Evolutionary conservation across 768 basidiomycete species (phyloP), one percentile per base, ranked within the genome.

Genomic region (Leccinum rimulosum): DNA sequence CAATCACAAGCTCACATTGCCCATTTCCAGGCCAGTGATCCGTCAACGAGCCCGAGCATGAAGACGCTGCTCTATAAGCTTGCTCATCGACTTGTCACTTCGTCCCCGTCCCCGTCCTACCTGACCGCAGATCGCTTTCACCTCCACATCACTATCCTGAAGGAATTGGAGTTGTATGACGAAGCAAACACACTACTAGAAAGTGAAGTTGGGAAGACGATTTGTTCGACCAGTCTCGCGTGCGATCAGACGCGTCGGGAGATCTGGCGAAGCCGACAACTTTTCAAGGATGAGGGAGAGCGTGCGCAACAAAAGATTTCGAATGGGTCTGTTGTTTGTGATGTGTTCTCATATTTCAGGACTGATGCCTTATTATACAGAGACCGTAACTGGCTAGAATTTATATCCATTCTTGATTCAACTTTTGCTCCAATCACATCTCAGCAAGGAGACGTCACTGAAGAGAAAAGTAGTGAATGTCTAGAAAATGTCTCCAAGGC

Each of bases 331-430:
- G 83, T 70, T 31, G 8, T n/a, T 50, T 48, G 31, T 22, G 49
- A 60, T 56, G 54, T 54, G 62, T 14, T 61, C 55, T 59, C 35
- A 45, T 38, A 17, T 36, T 66, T 38, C 14, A 57, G 17, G 48
- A 12, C 50, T 58, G 48, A 86, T 31, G 1, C 22, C 61, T 48
- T 31, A 10, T 66, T n/a, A 11, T 45, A n/a, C 55, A 83, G 91
- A 38, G 89, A 93, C 66, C 87, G 90, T 38, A 93, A 93, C 66
- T 94, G 93, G 92, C 77, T 91, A 6, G 91, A 92, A 66, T 92
- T 93, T 68, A 70, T 91, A 47, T 82, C 90, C 6, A 73, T 93
- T 22, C 72, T 93, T 6, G 87, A 93, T 61, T 85, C 84, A 1
- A 79, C 86, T 9, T 86, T 93, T 61, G 71, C 75, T 40, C 70